A percentile compares a stretch with the other conserved stretches of the same genome.
phyloP scores from a whole-genome alignment of 441 rosid genomes.

The Adansonia grandidieri region DNA sequence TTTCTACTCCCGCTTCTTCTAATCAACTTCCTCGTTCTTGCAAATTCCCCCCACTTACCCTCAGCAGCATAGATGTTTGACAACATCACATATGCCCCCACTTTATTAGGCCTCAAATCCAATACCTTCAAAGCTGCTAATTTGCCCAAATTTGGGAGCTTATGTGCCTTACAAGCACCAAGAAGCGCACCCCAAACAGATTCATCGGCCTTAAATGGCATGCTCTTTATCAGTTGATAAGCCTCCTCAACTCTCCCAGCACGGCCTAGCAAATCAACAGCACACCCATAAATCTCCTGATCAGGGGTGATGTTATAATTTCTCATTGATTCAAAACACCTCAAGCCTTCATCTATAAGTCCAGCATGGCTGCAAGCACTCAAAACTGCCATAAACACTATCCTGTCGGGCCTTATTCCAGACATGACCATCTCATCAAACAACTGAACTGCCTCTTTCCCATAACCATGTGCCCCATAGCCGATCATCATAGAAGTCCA shows the following conservation, averaged over 20 bases:
- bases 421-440: conserved; percentile 79
- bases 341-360: conserved; percentile 77
- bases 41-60: conserved; percentile 75
- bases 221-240: conserved; percentile 59
- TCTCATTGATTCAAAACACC: conserved; percentile 62
- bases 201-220: conserved; percentile 81
- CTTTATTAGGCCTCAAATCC: conserved; percentile 64
- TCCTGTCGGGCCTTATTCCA: conserved; percentile 70
- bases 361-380: conserved; percentile 94
- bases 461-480: conserved; percentile 83
- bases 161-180: conserved; percentile 78
- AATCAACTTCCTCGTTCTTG: conserved; percentile 69
- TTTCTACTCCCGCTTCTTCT: conserved; percentile 62
- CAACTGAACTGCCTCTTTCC: conserved; percentile 65
- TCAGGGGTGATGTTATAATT: conserved; percentile 53
- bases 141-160: conserved; percentile 54
- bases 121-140: conserved; percentile 65
- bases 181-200: conserved; percentile 84
- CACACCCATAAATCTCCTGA: conserved; percentile 76
- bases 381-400: conserved; percentile 81
- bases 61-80: conserved; percentile 82
- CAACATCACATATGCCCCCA: conserved; percentile 67
- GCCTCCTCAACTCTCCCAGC: conserved; percentile 88
- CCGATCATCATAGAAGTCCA: conserved; percentile 99
- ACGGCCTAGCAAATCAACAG: conserved; percentile 86